phyloP scores from a whole-genome alignment of 768 basidiomycete species.

The Candolleomyces aberdarensis region DNA sequence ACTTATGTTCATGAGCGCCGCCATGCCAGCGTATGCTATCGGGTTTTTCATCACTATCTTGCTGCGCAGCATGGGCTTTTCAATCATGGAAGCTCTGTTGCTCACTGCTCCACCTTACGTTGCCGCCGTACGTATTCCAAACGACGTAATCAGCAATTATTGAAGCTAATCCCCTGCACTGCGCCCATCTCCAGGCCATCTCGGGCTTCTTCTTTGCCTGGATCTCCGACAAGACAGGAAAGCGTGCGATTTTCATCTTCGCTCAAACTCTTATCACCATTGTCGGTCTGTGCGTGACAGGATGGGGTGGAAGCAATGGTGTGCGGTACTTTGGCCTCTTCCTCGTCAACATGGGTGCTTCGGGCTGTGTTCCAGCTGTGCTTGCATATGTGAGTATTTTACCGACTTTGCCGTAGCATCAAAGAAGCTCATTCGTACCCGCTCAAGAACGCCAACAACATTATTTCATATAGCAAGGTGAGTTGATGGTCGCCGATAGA shows the following conservation, averaged over 20 bases:
- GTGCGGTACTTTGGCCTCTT: slow-evolving; percentile 36
- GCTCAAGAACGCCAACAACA: slow-evolving; percentile 31
- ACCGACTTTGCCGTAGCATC: background rate
- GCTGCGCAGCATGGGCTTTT: slow-evolving; percentile 32
- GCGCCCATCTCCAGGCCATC: slow-evolving; percentile 21
- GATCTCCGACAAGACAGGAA: slow-evolving; percentile 32
- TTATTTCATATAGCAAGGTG: slow-evolving; percentile 30
- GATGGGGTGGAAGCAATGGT: slow-evolving; percentile 24
- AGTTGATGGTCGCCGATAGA: background rate
- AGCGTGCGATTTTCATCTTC: slow-evolving; percentile 31
- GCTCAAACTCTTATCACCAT: slow-evolving; percentile 30
- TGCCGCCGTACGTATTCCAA: slow-evolving; percentile 22
- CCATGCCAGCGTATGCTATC: slow-evolving; percentile 36
- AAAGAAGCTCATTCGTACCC: background rate
- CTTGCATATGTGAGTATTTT: slow-evolving; percentile 33
- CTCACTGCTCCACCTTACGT: slow-evolving; percentile 34
- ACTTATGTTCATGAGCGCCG: slow-evolving; percentile 36
- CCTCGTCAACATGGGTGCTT: slow-evolving; percentile 31
- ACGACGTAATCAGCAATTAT: background rate
- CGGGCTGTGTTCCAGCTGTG: slow-evolving; percentile 32
- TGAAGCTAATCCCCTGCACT: background rate
- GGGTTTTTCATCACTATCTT: slow-evolving; percentile 35
- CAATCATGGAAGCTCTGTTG: slow-evolving; percentile 23
- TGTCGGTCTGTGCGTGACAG: slow-evolving; percentile 30
- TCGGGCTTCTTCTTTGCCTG: slow-evolving; percentile 35